Percentiles rank a stretch among this genome's conserved stretches.
phyloP scores from a whole-genome alignment of 2,329 filamentous ascomycete genomes.

The Nakataea oryzae region DNA sequence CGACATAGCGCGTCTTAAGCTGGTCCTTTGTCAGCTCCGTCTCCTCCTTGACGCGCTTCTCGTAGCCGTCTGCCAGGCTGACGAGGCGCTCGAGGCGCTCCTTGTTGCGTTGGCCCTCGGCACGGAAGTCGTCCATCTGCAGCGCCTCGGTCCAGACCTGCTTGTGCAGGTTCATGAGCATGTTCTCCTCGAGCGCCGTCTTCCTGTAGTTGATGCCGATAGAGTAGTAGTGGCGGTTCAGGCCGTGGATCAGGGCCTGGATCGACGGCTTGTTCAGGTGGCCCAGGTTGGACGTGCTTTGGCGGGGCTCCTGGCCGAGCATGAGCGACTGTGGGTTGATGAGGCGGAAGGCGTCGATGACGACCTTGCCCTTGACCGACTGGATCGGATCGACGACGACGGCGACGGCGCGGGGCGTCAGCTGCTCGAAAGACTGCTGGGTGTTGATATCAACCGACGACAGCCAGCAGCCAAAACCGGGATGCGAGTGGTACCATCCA shows the following conservation, averaged over 20 bases:
- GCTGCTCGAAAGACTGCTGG: conserved; percentile 98
- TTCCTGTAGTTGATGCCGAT: conserved; percentile 98
- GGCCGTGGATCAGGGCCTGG: conserved; percentile 92
- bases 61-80: conserved; percentile 84
- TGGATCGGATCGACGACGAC: conserved; percentile 98
- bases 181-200: conserved; percentile 95
- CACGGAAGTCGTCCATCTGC: conserved; percentile 90
- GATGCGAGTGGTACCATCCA: conserved; percentile 99
- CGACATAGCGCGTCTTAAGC: conserved; percentile 96
- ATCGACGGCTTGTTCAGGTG: conserved; percentile 99
- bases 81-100: conserved; percentile 84
- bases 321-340: conserved; percentile 98
- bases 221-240: conserved; percentile 98
- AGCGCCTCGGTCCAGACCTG: conserved; percentile 98
- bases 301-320: conserved; percentile 93
- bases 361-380: conserved; percentile 98
- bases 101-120: conserved; percentile 76
- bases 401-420: conserved; percentile 91
- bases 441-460: conserved; percentile 99
- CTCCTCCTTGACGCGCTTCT: conserved; percentile 98
- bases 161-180: conserved; percentile 99
- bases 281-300: conserved; percentile 94
- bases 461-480: conserved; percentile 97
- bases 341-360: conserved; percentile 96
- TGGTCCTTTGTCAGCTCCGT: conserved; percentile 95